These are phyloP conservation scores for Pythium apleroticum DNA, from an alignment of 352 stramenopile genomes.

Conservation along the genomic window DNA sequence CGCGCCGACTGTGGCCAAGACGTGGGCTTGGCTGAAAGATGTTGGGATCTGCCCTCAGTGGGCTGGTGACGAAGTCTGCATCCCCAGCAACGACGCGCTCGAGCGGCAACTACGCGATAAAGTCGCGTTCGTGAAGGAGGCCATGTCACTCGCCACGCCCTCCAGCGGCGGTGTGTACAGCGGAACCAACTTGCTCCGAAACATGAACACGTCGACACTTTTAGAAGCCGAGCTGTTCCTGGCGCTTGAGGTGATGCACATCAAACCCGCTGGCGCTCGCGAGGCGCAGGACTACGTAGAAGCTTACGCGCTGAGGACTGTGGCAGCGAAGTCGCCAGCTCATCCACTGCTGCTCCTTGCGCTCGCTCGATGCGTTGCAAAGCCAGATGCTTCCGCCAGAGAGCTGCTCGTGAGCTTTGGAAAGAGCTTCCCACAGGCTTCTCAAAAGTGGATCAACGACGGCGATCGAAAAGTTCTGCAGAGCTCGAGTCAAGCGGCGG, in stretches of 20 bases:
- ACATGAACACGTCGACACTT: slow-evolving; percentile 32
- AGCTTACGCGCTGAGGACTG: slow-evolving; percentile 34
- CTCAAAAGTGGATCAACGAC: neutral
- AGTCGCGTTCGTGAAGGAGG: slow-evolving; percentile 18
- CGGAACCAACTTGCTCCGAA: slow-evolving; percentile 46
- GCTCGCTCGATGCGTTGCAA: slow-evolving; percentile 39
- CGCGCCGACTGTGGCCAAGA: neutral
- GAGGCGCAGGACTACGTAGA: slow-evolving; percentile 38
- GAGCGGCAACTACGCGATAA: slow-evolving; percentile 47
- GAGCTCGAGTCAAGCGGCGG: neutral
- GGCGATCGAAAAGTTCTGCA: neutral
- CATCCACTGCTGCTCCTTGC: slow-evolving; percentile 67
- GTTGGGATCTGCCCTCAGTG: neutral
- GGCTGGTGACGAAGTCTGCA: neutral
- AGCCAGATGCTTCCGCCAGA: neutral
- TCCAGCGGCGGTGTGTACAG: slow-evolving; percentile 32
- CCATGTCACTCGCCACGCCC: slow-evolving; percentile 4
- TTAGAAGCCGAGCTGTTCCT: slow-evolving; percentile 46
- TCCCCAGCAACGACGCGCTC: neutral
- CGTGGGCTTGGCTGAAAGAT: neutral
- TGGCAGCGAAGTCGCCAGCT: slow-evolving; percentile 14
- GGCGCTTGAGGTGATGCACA: slow-evolving; percentile 49
- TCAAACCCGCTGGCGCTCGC: slow-evolving; percentile 37
- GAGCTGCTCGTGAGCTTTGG: neutral
- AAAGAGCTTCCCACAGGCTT: neutral